Conservation (phyloP, 208 protist species). For the Wallacemonas sp. region DNA sequence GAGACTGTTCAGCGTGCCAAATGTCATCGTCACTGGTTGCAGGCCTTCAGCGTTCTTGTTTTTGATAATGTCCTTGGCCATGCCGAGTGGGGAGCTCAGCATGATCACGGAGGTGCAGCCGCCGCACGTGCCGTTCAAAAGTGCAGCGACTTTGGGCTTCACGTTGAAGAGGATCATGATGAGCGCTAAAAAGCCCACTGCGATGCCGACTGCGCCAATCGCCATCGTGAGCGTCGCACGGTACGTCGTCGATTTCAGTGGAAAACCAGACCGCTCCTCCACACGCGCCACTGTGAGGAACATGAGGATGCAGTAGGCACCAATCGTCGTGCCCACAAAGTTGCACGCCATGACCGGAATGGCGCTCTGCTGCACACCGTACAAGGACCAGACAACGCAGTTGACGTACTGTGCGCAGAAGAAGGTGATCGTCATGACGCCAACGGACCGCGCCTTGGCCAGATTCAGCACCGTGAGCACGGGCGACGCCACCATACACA, state of each 20-base stretch:
- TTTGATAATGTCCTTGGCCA: slow-evolving; percentile 56
- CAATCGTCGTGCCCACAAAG: slow-evolving; percentile 39
- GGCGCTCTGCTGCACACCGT: slow-evolving; percentile 35
- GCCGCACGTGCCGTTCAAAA: slow-evolving; percentile 50
- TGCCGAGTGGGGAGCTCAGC: slow-evolving; percentile 63
- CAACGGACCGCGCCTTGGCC: slow-evolving; percentile 34
- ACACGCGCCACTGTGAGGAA: slow-evolving; percentile 49
- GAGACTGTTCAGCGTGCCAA: slow-evolving; percentile 51
- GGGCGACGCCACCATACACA: slow-evolving; percentile 57
- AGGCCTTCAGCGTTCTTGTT: slow-evolving; percentile 60
- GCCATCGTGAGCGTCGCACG: slow-evolving; percentile 19
- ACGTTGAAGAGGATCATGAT: slow-evolving; percentile 37
- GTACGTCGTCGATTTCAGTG: slow-evolving; percentile 46
- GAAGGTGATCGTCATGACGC: slow-evolving; percentile 59
- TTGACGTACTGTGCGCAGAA: slow-evolving; percentile 71
- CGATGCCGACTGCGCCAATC: slow-evolving; percentile 16
- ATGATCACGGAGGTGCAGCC: slow-evolving; percentile 60
- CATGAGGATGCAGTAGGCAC: slow-evolving; percentile 57
- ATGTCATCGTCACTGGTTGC: slow-evolving; percentile 45
- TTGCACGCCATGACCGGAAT: slow-evolving; percentile 56
- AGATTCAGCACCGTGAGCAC: slow-evolving; percentile 54
- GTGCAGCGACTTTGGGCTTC: slow-evolving; percentile 14
- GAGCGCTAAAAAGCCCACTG: slow-evolving; percentile 29
- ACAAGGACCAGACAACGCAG: slow-evolving; percentile 66
- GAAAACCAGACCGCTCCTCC: slow-evolving; percentile 45